These are phyloP conservation scores for Penicillium sp. DNA, from an alignment of 2,329 filamentous ascomycete genomes.

Conservation along the genomic window DNA sequence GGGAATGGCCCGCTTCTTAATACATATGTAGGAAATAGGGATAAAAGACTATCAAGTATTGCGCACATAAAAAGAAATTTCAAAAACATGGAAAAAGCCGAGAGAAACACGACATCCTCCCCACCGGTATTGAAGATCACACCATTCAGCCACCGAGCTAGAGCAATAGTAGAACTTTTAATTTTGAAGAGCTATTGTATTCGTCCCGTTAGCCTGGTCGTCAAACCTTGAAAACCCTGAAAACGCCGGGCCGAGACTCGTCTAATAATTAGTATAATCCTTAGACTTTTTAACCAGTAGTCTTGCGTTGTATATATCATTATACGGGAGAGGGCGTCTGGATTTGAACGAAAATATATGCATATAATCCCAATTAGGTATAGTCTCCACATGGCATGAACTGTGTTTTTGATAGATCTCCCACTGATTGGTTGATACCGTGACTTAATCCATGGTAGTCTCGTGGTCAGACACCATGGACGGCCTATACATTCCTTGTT, in stretches of 20 bases:
- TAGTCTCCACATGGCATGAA: neutral
- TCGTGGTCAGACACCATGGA: neutral
- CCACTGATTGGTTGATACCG: neutral
- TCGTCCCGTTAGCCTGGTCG: neutral
- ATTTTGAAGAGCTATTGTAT: neutral
- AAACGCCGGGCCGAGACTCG: neutral
- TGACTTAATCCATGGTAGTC: neutral
- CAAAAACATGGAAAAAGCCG: neutral
- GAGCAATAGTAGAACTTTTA: neutral
- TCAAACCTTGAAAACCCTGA: neutral
- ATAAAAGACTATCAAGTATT: neutral
- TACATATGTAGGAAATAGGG: neutral
- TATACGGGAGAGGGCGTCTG: neutral
- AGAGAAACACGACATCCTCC: neutral
- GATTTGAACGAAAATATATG: neutral
- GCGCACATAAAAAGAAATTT: neutral
- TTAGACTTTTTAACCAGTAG: neutral
- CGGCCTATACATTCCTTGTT: neutral
- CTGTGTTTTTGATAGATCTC: neutral
- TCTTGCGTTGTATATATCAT: neutral
- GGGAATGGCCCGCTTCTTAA: conserved; percentile 4
- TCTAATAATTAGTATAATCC: neutral
- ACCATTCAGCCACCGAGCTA: neutral
- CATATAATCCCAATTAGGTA: neutral
- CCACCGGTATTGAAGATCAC: neutral